Conservation (phyloP, 1,284 basidiomycete species). For the Stygiomarasmius scandens region DNA sequence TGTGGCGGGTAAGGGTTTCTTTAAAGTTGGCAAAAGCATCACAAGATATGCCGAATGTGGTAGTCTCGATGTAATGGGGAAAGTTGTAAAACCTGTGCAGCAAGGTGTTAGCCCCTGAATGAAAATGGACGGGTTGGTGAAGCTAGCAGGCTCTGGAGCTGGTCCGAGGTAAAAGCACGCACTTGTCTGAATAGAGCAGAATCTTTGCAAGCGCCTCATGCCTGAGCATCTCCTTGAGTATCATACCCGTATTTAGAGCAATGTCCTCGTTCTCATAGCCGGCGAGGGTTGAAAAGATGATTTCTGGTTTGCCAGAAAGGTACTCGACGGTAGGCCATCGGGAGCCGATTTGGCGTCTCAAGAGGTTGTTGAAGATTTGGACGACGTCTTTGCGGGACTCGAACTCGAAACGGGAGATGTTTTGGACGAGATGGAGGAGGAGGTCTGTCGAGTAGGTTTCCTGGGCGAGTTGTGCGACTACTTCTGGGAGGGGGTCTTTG, state of each 20-base stretch:
- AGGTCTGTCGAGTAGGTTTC: constrained; percentile 94
- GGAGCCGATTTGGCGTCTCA: constrained; percentile 91
- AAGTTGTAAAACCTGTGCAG: constrained; percentile 89
- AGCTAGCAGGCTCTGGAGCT: not conserved
- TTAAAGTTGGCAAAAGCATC: constrained; percentile 98
- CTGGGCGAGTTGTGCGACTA: constrained; percentile 91
- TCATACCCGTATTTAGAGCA: constrained; percentile 97
- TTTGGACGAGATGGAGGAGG: constrained; percentile 78
- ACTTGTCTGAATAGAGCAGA: constrained; percentile 92
- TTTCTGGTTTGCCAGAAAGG: constrained; percentile 77
- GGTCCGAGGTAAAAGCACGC: constrained; percentile 33
- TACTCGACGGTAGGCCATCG: constrained; percentile 96
- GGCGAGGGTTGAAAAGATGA: constrained; percentile 86
- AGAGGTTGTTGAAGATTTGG: constrained; percentile 95
- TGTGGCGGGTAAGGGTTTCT: constrained; percentile 94
- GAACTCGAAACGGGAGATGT: constrained; percentile 91
- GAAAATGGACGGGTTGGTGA: no score
- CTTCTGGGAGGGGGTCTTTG: constrained; percentile 80
- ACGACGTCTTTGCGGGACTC: constrained; percentile 97
- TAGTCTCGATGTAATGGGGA: constrained; percentile 95
- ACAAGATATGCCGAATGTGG: constrained; percentile 97
- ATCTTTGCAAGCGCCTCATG: constrained; percentile 93
- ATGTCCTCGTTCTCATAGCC: constrained; percentile 96
- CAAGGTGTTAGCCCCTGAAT: not conserved
- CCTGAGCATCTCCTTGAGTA: constrained; percentile 94